Evolutionary conservation across 2,329 filamentous ascomycete genomes (phyloP).

Genomic region (Mycosphaerella arachidis): DNA sequence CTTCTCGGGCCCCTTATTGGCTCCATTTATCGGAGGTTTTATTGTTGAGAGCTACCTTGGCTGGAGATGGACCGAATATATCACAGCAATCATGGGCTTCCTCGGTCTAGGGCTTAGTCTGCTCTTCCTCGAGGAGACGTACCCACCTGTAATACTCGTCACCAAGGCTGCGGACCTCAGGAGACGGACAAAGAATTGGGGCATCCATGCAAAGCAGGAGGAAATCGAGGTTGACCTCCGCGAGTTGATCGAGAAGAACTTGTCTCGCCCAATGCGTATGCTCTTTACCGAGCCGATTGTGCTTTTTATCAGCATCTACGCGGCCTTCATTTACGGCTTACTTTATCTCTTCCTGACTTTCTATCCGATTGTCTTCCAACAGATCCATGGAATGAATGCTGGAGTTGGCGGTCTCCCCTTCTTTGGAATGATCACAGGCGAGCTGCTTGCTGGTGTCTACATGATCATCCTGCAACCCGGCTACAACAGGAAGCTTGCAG

Average conservation of each 20-base stretch:
- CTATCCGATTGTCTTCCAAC: slow-evolving; percentile 74
- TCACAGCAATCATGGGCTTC: slow-evolving; percentile 55
- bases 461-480: slow-evolving; percentile 28
- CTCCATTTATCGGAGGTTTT: slow-evolving; percentile 33
- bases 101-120: slow-evolving; percentile 45
- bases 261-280: slow-evolving; percentile 42
- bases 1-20: slow-evolving; percentile 32
- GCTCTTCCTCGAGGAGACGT: slow-evolving; percentile 55
- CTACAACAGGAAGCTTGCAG: slow-evolving; percentile 31
- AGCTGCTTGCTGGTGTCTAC: slow-evolving; percentile 24
- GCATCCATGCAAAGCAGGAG: slow-evolving; percentile 51
- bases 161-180: slow-evolving; percentile 53
- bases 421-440: slow-evolving; percentile 62
- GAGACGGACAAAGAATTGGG: slow-evolving; percentile 54
- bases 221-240: slow-evolving; percentile 37
- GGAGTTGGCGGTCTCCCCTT: slow-evolving; percentile 75
- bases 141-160: slow-evolving; percentile 55
- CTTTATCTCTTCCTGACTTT: slow-evolving; percentile 84
- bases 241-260: slow-evolving; percentile 36
- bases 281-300: slow-evolving; percentile 49
- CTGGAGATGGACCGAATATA: slow-evolving; percentile 52
- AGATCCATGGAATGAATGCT: slow-evolving; percentile 62
- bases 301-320: slow-evolving; percentile 44
- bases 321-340: slow-evolving; percentile 43
- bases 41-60: slow-evolving; percentile 32